phyloP scores from a whole-genome alignment of 2,329 filamentous ascomycete species.

The Epichloe amarillans region DNA sequence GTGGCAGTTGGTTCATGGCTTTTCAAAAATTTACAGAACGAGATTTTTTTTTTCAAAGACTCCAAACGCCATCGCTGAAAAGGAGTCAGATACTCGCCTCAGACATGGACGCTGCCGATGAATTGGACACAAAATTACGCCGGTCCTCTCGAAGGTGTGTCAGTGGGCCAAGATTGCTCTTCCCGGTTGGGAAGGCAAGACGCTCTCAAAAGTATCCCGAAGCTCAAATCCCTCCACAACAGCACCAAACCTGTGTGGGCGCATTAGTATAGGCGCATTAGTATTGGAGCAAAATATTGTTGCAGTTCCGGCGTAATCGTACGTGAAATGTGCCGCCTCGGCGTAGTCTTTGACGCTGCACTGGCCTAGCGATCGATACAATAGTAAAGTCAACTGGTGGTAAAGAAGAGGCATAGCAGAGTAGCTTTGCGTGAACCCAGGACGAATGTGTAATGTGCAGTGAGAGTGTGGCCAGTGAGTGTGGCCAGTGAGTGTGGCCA shows the following conservation, averaged over 20 bases:
- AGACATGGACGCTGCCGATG: background rate
- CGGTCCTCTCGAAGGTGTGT: background rate
- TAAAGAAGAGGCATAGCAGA: background rate
- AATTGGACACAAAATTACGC: background rate
- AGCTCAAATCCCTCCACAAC: conserved; percentile 58
- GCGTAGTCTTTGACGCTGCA: too few relatives aligned
- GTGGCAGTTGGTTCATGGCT: too few relatives aligned
- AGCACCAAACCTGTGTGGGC: conserved; percentile 39
- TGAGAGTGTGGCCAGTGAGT: too few relatives aligned
- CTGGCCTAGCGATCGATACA: too few relatives aligned
- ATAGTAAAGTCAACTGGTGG: too few relatives aligned
- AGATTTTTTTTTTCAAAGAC: background rate
- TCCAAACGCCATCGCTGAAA: background rate
- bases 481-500: too few relatives aligned
- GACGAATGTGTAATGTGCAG: background rate
- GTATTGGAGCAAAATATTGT: background rate
- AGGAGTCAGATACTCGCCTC: background rate
- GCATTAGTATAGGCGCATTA: background rate
- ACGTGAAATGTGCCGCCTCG: too few relatives aligned
- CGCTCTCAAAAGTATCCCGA: conserved; percentile 60
- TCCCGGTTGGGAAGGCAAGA: conserved; percentile 21
- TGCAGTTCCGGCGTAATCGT: background rate
- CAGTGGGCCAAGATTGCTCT: conserved; percentile 8
- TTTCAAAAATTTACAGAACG: background rate
- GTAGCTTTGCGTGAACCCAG: background rate